Evolutionary conservation across 805 yeast species (phyloP), one percentile per base, ranked within the genome.

Genomic region (Ogataea parapolymorpha): DNA sequence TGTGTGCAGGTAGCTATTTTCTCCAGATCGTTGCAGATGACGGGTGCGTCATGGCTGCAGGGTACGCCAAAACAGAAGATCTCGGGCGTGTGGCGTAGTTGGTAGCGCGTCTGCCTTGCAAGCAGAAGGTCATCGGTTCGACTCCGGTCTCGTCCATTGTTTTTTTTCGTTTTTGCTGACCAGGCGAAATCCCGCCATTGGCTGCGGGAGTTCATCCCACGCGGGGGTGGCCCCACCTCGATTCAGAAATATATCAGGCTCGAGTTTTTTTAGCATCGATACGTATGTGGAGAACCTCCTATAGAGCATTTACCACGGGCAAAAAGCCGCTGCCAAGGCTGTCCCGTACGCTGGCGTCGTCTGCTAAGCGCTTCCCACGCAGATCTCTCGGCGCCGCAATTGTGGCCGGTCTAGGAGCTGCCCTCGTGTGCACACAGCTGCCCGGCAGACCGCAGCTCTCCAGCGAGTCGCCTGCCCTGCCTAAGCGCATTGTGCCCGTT

Each of bases 101-200:
- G 85, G 85, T 79, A 79, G 83, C 82, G 83, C 85, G 83, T 71
- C 70, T 72, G 79, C 84, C 79, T 78, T 77, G 84, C 84, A 79
- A 74, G 85, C 75, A 70, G 71, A 72, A 79, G 85, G 85, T 77
- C 85, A 74, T 68, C 72, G 83, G 84, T 79, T 79, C 84, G 82
- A 79, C 64, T 78, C 84, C 84, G 72, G 77, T 74, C 81, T 75
- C 80, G 83, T 79, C 84, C 83, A 78, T 45, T 47, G 25, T 32
- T 41, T 46, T 44, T 43, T 32, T 36, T 18, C 14, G 28, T 28
- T 11, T 23, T 11, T 37, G 31, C 39, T 28, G 29, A 24, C 29
- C 12, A 4, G 18, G 17, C 16, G 12, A 27, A 15, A 7, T 6
- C n/a, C 6, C 14, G 16, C 18, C 12, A 32, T 32, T 32, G 27